Conservation (phyloP, 2,329 filamentous ascomycete genomes). For the Colletotrichum tanaceti region DNA sequence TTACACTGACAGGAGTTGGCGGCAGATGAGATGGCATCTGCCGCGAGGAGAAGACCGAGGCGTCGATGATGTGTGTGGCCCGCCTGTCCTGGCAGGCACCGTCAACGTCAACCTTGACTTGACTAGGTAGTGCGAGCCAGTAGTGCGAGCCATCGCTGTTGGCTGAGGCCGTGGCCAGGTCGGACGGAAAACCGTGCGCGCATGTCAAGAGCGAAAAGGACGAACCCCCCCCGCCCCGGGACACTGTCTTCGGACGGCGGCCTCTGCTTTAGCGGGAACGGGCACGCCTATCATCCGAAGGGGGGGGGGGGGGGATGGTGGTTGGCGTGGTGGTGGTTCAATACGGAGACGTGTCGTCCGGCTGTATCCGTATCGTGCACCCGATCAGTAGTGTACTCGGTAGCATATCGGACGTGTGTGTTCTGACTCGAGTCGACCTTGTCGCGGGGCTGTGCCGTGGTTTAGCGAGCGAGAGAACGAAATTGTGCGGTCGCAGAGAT, state of each 20-base stretch:
- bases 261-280: neutral
- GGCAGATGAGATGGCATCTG: neutral
- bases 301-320: too few relatives aligned
- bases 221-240: too few relatives aligned
- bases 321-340: neutral
- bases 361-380: constrained; percentile 14
- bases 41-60: neutral
- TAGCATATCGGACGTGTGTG: constrained; percentile 13
- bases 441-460: constrained; percentile 34
- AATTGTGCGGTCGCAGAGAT: constrained; percentile 37
- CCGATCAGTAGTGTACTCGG: constrained; percentile 10
- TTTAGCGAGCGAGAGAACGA: constrained; percentile 38
- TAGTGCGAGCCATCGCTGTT: neutral
- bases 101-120: neutral
- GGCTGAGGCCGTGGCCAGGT: neutral
- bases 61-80: neutral
- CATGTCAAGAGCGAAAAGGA: neutral
- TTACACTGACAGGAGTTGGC: neutral
- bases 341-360: neutral
- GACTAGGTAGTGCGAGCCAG: too few relatives aligned
- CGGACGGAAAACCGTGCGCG: constrained; percentile 1
- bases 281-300: neutral
- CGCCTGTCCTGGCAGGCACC: neutral
- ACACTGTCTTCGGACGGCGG: neutral
- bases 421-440: constrained; percentile 36